A percentile compares a stretch with the other conserved stretches of the same genome.
phyloP scores from a whole-genome alignment of 2,329 filamentous ascomycete genomes.

The Penicillium sp. region DNA sequence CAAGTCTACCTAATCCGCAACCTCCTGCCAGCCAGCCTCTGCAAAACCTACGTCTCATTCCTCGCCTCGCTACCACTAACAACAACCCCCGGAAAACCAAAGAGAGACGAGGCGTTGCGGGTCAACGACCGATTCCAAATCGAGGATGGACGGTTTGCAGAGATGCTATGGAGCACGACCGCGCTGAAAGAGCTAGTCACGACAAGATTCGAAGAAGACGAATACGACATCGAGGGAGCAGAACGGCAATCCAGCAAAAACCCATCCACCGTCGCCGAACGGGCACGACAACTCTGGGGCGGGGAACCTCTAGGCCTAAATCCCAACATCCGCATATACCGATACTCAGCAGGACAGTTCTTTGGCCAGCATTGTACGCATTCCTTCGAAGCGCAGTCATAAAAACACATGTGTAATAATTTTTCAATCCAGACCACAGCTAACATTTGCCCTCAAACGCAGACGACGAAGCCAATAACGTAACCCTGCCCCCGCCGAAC shows the following conservation, averaged over 20 bases:
- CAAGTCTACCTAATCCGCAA: constrained; percentile 73
- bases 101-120: constrained; percentile 74
- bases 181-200: constrained; percentile 63
- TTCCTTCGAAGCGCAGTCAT: too few species aligned
- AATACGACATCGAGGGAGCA: constrained; percentile 16
- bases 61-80: constrained; percentile 67
- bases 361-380: constrained; percentile 85
- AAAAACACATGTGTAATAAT: background rate
- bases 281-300: constrained; percentile 60
- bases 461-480: constrained; percentile 84
- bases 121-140: constrained; percentile 90
- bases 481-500: constrained; percentile 56
- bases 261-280: constrained; percentile 1
- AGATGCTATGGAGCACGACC: constrained; percentile 73
- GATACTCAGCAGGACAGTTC: constrained; percentile 82
- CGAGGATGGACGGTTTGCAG: constrained; percentile 71
- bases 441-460: constrained; percentile 15
- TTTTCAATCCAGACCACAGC: background rate
- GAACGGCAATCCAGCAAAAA: constrained; percentile 22
- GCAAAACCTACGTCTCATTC: constrained; percentile 73
- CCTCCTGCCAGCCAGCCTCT: constrained; percentile 73
- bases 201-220: constrained; percentile 34
- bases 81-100: constrained; percentile 76
- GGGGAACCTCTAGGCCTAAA: constrained; percentile 81
- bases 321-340: constrained; percentile 84